Evolutionary conservation across 768 basidiomycete species (phyloP).

Genomic region (Russula foetens): DNA sequence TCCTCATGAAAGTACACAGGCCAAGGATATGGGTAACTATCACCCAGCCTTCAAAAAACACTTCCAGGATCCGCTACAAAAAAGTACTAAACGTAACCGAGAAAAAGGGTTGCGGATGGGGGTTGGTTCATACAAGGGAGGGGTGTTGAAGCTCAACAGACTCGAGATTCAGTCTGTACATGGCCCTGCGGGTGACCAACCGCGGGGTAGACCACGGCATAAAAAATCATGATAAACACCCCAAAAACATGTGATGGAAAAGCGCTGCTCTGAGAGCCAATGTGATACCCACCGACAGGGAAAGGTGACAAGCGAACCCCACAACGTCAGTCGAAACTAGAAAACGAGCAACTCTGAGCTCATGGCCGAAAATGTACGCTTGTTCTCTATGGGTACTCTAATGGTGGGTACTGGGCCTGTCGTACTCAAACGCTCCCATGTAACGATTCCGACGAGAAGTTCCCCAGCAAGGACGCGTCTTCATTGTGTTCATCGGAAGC

Average conservation of each 20-base stretch:
- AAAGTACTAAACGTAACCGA: slow-evolving; percentile 36
- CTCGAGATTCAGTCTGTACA: slow-evolving; percentile 45
- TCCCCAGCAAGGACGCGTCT: slow-evolving; percentile 45
- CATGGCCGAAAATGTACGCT: background rate
- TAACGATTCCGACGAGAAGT: slow-evolving; percentile 22
- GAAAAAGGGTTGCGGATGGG: slow-evolving; percentile 69
- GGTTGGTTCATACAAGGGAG: slow-evolving; percentile 65
- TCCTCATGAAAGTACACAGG: slow-evolving; percentile 34
- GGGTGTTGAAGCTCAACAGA: slow-evolving; percentile 54
- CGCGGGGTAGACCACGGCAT: slow-evolving; percentile 20
- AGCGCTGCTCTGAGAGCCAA: background rate
- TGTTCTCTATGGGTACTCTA: background rate
- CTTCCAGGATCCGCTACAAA: slow-evolving; percentile 37
- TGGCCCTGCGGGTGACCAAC: background rate
- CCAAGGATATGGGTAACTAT: slow-evolving; percentile 79
- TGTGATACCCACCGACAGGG: background rate
- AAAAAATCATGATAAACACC: slow-evolving; percentile 25
- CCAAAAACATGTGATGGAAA: slow-evolving; percentile 21
- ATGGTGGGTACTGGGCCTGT: too few species aligned
- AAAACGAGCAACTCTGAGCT: background rate
- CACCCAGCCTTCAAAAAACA: slow-evolving; percentile 69
- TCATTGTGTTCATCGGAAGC: slow-evolving; percentile 56
- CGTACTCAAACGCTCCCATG: slow-evolving; percentile 15
- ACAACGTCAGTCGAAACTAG: background rate
- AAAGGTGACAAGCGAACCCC: background rate